A percentile compares a stretch with the other conserved stretches of the same genome.
Evolutionary conservation across 2,329 filamentous ascomycete genomes (phyloP).

Genomic region (Aspergillus arachidicola): DNA sequence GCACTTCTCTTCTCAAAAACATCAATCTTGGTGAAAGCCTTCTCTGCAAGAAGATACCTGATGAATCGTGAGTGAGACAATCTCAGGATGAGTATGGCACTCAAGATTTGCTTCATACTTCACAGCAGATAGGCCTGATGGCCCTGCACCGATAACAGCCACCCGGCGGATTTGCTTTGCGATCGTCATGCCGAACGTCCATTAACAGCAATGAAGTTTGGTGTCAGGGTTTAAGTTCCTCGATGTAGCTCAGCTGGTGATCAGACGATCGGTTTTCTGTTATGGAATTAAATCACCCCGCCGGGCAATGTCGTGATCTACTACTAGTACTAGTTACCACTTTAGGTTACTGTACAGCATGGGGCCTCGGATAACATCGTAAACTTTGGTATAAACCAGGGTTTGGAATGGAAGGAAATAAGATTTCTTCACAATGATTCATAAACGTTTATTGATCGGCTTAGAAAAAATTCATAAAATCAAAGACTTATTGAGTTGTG

Average conservation of each 20-base stretch:
- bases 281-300: background rate
- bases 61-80: constrained; percentile 21
- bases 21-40: constrained; percentile 68
- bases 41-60: constrained; percentile 73
- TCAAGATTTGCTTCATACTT: constrained; percentile 52
- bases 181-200: constrained; percentile 21
- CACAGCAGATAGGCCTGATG: constrained; percentile 74
- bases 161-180: constrained; percentile 47
- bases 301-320: constrained; percentile 4
- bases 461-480: background rate
- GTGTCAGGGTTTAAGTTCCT: background rate
- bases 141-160: constrained; percentile 81
- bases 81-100: background rate
- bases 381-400: background rate
- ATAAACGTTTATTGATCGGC: background rate
- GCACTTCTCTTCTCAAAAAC: constrained; percentile 79
- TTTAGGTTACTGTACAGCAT: background rate
- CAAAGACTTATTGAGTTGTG: background rate
- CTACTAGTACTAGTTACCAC: background rate
- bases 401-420: too few species aligned
- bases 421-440: background rate
- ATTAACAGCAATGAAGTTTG: background rate
- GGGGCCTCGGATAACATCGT: background rate
- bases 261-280: background rate
- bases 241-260: background rate